Evolutionary conservation across 345 rosid genomes (phyloP).

Genomic region (Raphanus sativus): DNA sequence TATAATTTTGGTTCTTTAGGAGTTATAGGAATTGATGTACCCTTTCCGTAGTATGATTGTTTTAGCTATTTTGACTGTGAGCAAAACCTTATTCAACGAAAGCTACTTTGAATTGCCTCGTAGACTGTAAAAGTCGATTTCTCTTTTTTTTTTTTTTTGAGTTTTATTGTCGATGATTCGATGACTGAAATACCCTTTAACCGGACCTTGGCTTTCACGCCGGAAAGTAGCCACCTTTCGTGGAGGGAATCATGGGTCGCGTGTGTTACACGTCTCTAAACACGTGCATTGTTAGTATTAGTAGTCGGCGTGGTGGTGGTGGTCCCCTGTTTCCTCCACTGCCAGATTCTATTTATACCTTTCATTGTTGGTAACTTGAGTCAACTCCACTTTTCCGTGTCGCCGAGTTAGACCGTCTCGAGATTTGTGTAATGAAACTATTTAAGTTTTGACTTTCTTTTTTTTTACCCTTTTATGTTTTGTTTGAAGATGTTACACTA

Average conservation of each 20-base stretch:
- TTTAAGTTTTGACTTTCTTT: not conserved
- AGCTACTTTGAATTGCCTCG: conserved; percentile 7
- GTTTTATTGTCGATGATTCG: not conserved
- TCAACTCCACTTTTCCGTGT: conserved; percentile 33
- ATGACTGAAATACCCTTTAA: conserved; percentile 28
- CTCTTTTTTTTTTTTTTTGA: not conserved
- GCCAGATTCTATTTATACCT: conserved; percentile 18
- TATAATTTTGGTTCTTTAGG: not conserved
- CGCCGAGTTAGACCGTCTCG: conserved; percentile 26
- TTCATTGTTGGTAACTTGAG: conserved; percentile 31
- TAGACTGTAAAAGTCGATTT: not conserved
- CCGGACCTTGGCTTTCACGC: conserved; percentile 38
- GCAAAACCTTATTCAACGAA: not conserved
- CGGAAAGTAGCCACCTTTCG: conserved; percentile 42
- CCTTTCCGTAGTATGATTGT: not conserved
- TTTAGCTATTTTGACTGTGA: conserved; percentile 19
- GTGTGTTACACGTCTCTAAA: conserved; percentile 26
- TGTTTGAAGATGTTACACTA: not conserved
- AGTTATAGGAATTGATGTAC: conserved; percentile 22
- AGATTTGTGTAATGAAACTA: not conserved
- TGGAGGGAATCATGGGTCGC: conserved; percentile 38
- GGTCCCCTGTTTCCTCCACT: conserved; percentile 38
- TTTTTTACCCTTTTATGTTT: not conserved
- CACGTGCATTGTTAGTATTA: conserved; percentile 30
- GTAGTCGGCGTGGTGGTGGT: conserved; percentile 24